Conservation (phyloP, 495 filamentous ascomycete species). For the Penicillium taxi region DNA sequence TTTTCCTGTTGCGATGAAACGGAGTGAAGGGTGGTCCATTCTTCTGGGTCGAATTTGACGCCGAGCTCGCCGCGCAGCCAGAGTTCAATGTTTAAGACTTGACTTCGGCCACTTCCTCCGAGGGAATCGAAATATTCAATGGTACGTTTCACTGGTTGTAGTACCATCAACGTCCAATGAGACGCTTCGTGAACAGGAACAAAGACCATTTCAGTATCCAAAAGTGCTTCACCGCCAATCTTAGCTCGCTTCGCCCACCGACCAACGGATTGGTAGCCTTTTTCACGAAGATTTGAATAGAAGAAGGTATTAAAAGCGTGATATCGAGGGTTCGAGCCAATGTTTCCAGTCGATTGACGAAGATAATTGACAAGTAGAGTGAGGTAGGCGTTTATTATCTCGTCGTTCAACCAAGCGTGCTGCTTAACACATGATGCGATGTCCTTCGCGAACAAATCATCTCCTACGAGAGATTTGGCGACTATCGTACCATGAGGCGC, state of each 20-base stretch:
- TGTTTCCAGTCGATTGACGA: slow-evolving; percentile 42
- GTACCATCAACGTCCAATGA: slow-evolving; percentile 60
- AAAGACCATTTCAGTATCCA: slow-evolving; percentile 53
- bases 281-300: slow-evolving; percentile 50
- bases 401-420: slow-evolving; percentile 72
- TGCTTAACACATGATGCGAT: slow-evolving; percentile 49
- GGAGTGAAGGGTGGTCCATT: slow-evolving; percentile 52
- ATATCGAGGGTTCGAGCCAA: slow-evolving; percentile 49
- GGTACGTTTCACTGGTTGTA: slow-evolving; percentile 53
- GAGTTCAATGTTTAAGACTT: slow-evolving; percentile 34
- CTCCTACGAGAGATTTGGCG: slow-evolving; percentile 45
- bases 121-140: slow-evolving; percentile 75
- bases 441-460: slow-evolving; percentile 50
- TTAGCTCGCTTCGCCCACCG: slow-evolving; percentile 51
- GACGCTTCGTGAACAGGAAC: slow-evolving; percentile 46
- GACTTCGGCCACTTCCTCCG: slow-evolving; percentile 25
- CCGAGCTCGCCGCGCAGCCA: slow-evolving; percentile 57
- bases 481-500: slow-evolving; percentile 18
- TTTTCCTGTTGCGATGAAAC: slow-evolving; percentile 56
- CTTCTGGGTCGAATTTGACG: slow-evolving; percentile 43
- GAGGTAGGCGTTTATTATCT: slow-evolving; percentile 66
- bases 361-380: slow-evolving; percentile 51
- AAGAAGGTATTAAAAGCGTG: slow-evolving; percentile 69
- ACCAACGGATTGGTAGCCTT: slow-evolving; percentile 40
- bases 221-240: slow-evolving; percentile 44